Evolutionary conservation across 495 filamentous ascomycete genomes (phyloP).

Genomic region (Rhypophila decipiens): DNA sequence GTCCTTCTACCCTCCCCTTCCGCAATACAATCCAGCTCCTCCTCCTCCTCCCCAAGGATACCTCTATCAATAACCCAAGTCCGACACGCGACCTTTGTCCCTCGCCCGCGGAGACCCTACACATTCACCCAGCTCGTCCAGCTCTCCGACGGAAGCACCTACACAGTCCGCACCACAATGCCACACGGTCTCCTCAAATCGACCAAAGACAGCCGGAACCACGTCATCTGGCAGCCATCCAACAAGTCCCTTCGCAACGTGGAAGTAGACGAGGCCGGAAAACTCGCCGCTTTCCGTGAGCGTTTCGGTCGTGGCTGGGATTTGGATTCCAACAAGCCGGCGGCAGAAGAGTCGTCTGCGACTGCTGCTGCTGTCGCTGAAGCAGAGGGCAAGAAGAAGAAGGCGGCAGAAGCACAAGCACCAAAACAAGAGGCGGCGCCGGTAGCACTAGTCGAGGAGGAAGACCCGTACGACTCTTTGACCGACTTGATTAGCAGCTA

Average conservation of each 20-base stretch:
- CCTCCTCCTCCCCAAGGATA: conserved; percentile 5
- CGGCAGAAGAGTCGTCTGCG: conserved; percentile 9
- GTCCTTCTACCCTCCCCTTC: conserved; percentile 6
- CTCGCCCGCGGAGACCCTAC: conserved; percentile 83
- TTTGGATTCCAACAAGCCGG: conserved; percentile 15
- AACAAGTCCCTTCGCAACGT: conserved; percentile 72
- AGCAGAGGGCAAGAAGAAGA: conserved; percentile 14
- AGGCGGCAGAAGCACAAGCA: neutral
- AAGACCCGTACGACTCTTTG: conserved; percentile 46
- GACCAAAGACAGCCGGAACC: conserved; percentile 82
- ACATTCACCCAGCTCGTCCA: conserved; percentile 94
- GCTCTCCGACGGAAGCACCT: conserved; percentile 86
- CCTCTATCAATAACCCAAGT: conserved; percentile 31
- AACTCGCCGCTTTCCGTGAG: conserved; percentile 74
- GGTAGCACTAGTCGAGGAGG: conserved; percentile 1
- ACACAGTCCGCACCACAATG: conserved; percentile 80
- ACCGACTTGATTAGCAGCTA: conserved; percentile 67
- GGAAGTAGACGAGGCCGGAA: conserved; percentile 92
- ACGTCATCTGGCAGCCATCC: conserved; percentile 82
- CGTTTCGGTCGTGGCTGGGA: conserved; percentile 84
- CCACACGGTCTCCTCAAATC: conserved; percentile 69
- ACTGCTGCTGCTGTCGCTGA: conserved; percentile 12
- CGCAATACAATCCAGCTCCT: conserved; percentile 9
- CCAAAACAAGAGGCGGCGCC: neutral
- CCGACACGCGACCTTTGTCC: conserved; percentile 85